phyloP scores from a whole-genome alignment of 1,139 yeast genomes.

The Pneumocystis murina region DNA sequence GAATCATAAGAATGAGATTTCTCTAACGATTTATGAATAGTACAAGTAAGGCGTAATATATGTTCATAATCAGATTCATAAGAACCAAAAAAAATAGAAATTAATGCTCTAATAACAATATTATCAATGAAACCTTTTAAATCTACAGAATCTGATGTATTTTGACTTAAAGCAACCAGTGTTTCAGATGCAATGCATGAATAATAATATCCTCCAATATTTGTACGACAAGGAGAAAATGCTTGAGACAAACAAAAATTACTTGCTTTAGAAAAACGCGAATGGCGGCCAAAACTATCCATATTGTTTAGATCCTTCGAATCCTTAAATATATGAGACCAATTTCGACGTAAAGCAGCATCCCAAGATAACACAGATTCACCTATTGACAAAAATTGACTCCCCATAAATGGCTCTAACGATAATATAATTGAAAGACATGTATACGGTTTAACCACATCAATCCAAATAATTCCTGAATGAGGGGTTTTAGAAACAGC shows the following conservation, averaged over 20 bases:
- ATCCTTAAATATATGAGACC: background rate
- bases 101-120: background rate
- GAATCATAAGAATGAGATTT: background rate
- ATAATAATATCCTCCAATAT: background rate
- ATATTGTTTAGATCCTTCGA: background rate
- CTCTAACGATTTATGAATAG: background rate
- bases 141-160: background rate
- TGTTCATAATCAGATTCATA: background rate
- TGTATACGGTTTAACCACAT: background rate
- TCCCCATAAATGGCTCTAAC: background rate
- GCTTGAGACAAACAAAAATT: background rate
- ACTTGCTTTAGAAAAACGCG: background rate
- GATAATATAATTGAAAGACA: background rate
- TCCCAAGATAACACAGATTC: slow-evolving; percentile 1
- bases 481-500: slow-evolving; percentile 2
- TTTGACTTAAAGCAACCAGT: background rate
- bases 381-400: background rate
- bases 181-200: background rate
- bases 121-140: background rate
- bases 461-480: background rate
- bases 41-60: background rate
- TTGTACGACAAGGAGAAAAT: background rate
- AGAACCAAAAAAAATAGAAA: slow-evolving; percentile 1
- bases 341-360: background rate
- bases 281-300: background rate